Percentiles rank a stretch among this genome's conserved stretches.
Evolutionary conservation across 2,329 filamentous ascomycete species (phyloP).

Genomic region (Diaporthe sp.): DNA sequence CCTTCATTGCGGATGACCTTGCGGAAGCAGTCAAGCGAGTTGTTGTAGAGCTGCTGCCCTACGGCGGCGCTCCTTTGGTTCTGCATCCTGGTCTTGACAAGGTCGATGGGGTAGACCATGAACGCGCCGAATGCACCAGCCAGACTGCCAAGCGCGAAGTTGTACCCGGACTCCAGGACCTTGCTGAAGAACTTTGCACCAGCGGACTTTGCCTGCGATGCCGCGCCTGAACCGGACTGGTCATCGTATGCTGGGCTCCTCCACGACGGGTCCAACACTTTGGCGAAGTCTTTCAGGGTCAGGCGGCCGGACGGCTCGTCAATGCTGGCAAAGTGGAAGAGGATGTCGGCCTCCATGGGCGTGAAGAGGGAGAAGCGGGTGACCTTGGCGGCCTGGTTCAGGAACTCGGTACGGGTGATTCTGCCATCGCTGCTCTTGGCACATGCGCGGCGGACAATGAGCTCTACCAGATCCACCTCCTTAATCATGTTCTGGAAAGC

Average conservation of each 20-base stretch:
- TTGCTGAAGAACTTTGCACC: conserved; percentile 72
- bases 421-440: conserved; percentile 88
- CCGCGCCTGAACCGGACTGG: conserved; percentile 55
- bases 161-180: conserved; percentile 84
- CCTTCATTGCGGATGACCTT: conserved; percentile 97
- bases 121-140: conserved; percentile 98
- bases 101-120: conserved; percentile 99
- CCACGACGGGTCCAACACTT: conserved; percentile 96
- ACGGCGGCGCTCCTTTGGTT: conserved; percentile 90
- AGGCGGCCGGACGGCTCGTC: conserved; percentile 91
- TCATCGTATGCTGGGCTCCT: conserved; percentile 72
- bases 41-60: conserved; percentile 93
- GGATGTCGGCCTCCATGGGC: conserved; percentile 97
- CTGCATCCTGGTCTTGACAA: conserved; percentile 98
- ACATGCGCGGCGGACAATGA: conserved; percentile 90
- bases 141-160: conserved; percentile 89
- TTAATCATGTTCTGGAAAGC: conserved; percentile 98
- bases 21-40: conserved; percentile 93
- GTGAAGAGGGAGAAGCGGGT: conserved; percentile 97
- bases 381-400: conserved; percentile 91
- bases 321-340: conserved; percentile 97
- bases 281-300: conserved; percentile 87
- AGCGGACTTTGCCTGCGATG: conserved; percentile 64
- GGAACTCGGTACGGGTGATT: conserved; percentile 93
- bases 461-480: conserved; percentile 97